Evolutionary conservation across 805 yeast genomes (phyloP), one percentile per base, ranked within the genome.

Genomic region (Kluyveromyces aestuarii): DNA sequence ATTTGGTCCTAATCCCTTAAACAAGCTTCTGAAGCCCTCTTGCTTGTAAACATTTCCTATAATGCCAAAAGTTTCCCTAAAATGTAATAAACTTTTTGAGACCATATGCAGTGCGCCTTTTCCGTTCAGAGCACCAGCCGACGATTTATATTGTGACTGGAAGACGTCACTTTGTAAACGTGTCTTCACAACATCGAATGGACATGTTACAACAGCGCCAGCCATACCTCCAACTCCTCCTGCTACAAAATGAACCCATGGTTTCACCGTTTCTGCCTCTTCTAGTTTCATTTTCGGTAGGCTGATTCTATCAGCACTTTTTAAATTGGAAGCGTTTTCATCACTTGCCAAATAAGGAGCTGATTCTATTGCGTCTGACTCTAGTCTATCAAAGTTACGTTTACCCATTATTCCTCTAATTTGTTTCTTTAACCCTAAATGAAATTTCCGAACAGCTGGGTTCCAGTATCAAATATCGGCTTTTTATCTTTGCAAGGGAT

Each of bases 211-310:
- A 2, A 91, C 70, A 1, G 99, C 96, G 25, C 99, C 99, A 30
- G 91, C 87, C 97, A 93, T 93, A 14, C 99, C 99, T 35, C 97
- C 99, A 25, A 87, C 64, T 13, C 96, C 95, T 45, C 93, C 95
- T 11, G 95, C 90, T n/a, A 86, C 86, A 62, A 86, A 86, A 67
- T 85, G 91, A 6, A 84, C 88, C 91, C 76, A 73, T 33, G 77
- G 76, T 49, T 70, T 72, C 5, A 73, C 72, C 8, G 68, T 43
- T n/a, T 49, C 49, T 25, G 35, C 27, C 8, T 19, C 27, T 14
- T 17, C 25, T 18, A 10, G 8, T 33, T 43, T 33, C 21, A 43
- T 19, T 13, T 18, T 17, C 25, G 45, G 45, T 14, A 43, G 39
- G 16, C 45, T 33, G 4, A 41, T 45, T 13, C 46, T 45, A 5